Evolutionary conservation across 305 asterid genomes (phyloP).

Genomic region (Andrographis paniculata): DNA sequence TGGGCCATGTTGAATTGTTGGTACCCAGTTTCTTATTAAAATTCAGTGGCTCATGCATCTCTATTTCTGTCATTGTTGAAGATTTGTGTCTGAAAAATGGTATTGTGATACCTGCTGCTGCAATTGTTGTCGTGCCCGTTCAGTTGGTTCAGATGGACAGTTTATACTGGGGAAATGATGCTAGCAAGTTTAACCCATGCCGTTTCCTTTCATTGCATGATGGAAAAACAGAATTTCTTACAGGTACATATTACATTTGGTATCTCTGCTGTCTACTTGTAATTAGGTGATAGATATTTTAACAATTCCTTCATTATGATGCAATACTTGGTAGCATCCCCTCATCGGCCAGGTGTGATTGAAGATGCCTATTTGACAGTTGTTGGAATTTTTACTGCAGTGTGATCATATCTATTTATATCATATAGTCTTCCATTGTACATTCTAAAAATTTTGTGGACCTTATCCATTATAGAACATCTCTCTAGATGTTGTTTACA

Average conservation of each 20-base stretch:
- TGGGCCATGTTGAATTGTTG: constrained; percentile 8
- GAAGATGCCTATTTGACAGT: background rate
- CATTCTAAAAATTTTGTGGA: background rate
- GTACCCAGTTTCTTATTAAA: background rate
- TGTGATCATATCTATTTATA: background rate
- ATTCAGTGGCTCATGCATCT: constrained; percentile 18
- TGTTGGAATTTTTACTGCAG: background rate
- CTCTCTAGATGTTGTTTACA: constrained; percentile 13
- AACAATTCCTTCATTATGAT: too few relatives aligned
- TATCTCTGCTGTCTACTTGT: background rate
- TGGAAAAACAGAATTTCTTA: constrained; percentile 13
- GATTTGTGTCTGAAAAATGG: constrained; percentile 32
- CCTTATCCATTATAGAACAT: background rate
- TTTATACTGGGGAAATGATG: constrained; percentile 39
- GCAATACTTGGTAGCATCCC: too few relatives aligned
- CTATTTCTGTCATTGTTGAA: constrained; percentile 22
- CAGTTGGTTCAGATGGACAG: constrained; percentile 34
- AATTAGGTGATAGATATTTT: too few relatives aligned
- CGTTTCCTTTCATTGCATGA: constrained; percentile 32
- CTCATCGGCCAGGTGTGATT: too few relatives aligned
- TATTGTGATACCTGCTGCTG: constrained; percentile 35
- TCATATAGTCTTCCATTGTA: background rate
- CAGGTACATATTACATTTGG: constrained; percentile 19
- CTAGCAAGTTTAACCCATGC: constrained; percentile 31
- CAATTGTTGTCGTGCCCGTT: constrained; percentile 36